phyloP scores from a whole-genome alignment of 805 yeast species.

The Wickerhamiella hasegawae region DNA sequence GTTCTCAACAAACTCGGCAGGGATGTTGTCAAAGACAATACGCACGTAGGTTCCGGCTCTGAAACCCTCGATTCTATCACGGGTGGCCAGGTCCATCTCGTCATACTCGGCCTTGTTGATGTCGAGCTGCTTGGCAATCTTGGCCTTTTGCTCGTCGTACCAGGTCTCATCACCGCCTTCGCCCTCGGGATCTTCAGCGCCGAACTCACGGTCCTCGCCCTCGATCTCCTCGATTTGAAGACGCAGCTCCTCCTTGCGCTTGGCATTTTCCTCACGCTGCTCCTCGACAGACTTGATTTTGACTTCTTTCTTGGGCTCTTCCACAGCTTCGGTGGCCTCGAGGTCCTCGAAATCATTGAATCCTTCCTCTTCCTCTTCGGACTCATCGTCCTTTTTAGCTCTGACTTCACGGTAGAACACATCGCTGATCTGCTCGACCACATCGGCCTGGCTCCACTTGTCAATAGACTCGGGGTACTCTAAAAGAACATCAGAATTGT shows the following conservation, averaged over 20 bases:
- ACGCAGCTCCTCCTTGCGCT: conserved; percentile 75
- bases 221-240: conserved; percentile 72
- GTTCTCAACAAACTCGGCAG: conserved; percentile 80
- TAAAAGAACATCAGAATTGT: conserved; percentile 14
- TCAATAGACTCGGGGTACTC: conserved; percentile 8
- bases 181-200: conserved; percentile 62
- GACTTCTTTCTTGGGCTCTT: neutral
- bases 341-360: conserved; percentile 22
- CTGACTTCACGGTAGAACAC: conserved; percentile 20
- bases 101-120: conserved; percentile 62
- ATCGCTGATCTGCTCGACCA: conserved; percentile 11
- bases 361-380: conserved; percentile 11
- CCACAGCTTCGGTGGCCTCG: conserved; percentile 15
- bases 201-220: conserved; percentile 48
- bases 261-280: conserved; percentile 67
- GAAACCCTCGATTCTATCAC: conserved; percentile 77
- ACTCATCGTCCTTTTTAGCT: conserved; percentile 12
- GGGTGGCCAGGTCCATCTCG: conserved; percentile 56
- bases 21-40: conserved; percentile 63
- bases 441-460: conserved; percentile 17
- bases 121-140: conserved; percentile 89
- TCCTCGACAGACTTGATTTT: conserved; percentile 39
- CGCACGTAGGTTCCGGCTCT: conserved; percentile 91
- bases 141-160: conserved; percentile 95
- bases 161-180: conserved; percentile 64